Percentiles rank a stretch among this genome's conserved stretches.
Conservation (phyloP, 352 stramenopile genomes). For the Plasmopara viticola region DNA sequence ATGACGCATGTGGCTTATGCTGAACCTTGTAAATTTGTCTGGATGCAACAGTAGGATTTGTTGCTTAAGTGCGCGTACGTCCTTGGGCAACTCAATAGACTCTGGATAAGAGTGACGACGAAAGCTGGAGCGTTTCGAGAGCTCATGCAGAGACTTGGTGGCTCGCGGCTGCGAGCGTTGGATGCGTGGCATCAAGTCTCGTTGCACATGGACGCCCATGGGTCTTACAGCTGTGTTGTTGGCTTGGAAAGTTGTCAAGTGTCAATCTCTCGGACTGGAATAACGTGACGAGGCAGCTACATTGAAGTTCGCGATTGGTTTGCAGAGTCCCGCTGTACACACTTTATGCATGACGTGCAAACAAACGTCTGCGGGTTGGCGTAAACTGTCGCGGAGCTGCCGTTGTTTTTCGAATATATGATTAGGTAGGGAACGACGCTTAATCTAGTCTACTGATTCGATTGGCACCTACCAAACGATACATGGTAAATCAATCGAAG, state of each 20-base stretch:
- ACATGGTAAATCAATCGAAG: too few relatives aligned
- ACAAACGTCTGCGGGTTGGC: background rate
- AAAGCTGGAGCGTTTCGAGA: conserved; percentile 18
- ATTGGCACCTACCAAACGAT: background rate
- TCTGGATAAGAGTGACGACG: conserved; percentile 12
- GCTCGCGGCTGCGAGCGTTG: conserved; percentile 11
- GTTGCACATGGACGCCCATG: background rate
- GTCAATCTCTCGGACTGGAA: background rate
- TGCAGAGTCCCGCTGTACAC: background rate
- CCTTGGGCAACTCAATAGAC: conserved; percentile 21
- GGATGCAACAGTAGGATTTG: conserved; percentile 39
- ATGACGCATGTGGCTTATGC: conserved; percentile 39
- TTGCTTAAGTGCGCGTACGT: conserved; percentile 38
- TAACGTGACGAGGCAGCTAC: background rate
- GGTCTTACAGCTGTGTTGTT: background rate
- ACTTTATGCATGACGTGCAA: background rate
- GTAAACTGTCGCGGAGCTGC: background rate
- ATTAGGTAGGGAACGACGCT: background rate
- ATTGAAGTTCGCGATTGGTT: background rate
- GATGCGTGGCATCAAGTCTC: conserved; percentile 3
- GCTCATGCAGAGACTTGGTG: conserved; percentile 13
- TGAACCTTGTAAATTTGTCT: conserved; percentile 38
- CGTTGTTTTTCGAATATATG: background rate
- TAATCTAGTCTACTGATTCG: background rate
- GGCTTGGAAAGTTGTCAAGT: background rate